phyloP scores from a whole-genome alignment of 768 basidiomycete species.

The Lactarius tabidus region DNA sequence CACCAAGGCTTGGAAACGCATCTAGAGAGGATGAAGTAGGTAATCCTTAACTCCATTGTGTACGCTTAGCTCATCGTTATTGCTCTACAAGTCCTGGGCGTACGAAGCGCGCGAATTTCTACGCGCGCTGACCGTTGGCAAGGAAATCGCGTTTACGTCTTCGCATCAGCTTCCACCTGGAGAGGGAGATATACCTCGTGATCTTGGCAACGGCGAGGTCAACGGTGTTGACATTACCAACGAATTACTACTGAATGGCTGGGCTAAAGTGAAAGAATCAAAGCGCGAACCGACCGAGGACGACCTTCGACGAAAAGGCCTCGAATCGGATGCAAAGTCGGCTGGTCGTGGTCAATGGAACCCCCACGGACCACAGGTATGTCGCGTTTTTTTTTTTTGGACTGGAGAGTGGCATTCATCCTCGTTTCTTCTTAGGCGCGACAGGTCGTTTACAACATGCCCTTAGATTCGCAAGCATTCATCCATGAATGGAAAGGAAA shows the following conservation, averaged over 20 bases:
- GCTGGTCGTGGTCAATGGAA: conserved; percentile 86
- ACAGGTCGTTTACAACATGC: conserved; percentile 81
- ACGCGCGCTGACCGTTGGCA: conserved; percentile 80
- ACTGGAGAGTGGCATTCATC: conserved; percentile 9
- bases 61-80: conserved; percentile 9
- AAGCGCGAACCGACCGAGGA: conserved; percentile 82
- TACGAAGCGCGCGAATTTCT: conserved; percentile 93
- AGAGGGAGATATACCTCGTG: conserved; percentile 72
- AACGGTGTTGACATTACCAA: conserved; percentile 66
- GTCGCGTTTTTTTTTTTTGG: conserved; percentile 6
- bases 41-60: background rate
- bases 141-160: conserved; percentile 81
- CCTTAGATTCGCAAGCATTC: conserved; percentile 82
- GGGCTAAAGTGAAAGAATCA: conserved; percentile 87
- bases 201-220: conserved; percentile 74
- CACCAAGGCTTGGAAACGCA: conserved; percentile 80
- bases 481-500: conserved; percentile 91
- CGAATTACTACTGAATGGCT: conserved; percentile 84
- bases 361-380: conserved; percentile 68
- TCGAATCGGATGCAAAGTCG: conserved; percentile 71
- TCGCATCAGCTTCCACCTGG: conserved; percentile 68
- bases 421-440: conserved; percentile 48
- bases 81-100: conserved; percentile 65
- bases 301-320: conserved; percentile 62
- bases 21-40: conserved; percentile 85